Base-by-base conservation (phyloP, 2,329 filamentous ascomycete genomes). In the Cordyceps javanica region DNA sequence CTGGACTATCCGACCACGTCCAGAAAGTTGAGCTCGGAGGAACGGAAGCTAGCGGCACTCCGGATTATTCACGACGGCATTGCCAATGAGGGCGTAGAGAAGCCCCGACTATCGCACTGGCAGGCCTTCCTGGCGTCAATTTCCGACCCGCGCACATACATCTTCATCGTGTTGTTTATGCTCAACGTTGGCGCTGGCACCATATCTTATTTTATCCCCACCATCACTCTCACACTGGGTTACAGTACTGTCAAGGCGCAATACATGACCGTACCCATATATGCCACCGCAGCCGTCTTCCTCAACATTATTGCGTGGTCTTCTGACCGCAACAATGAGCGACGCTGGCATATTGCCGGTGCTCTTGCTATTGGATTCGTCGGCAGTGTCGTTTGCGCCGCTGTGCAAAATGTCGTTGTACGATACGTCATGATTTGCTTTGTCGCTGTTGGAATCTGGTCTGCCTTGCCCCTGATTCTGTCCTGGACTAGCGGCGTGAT, bases 1-100 rank as follows among this genome's bases (percentile, higher is more conserved):
- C 87, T 85, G 2, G 86, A 89, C 68, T 79, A 83, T 0, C 86
- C 86, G 0, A 81, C 77, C 44, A 85, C 82, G 0, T 85, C 85
- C 0, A 71, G 73, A 30, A 87, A 83, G 81, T 76, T 89, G 2
- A 76, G 75, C 0, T 72, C 77, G 11, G 82, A 82, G 45, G 84
- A 88, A 66, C 85, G 83, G 58, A 80, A 82, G 32, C 71, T 87
- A 2, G 82, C 83, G 0, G 79, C 82, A 59, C 80, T 82, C 1
- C 80, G 86, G 6, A 76, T 88, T 66, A 82, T 80, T 73, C 5
- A 72, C 8, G 76, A 77, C 51, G 72, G 73, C 46, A 69, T 76
- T 28, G 67, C 68, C 14, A 70, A 70, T 1, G 66, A 67, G 23
- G 62, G 60, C 2, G 63, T 65, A n/a, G 67, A 67, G 26, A 66